Conservation (phyloP, 2,329 filamentous ascomycete species). For the Diaporthe batatas region DNA sequence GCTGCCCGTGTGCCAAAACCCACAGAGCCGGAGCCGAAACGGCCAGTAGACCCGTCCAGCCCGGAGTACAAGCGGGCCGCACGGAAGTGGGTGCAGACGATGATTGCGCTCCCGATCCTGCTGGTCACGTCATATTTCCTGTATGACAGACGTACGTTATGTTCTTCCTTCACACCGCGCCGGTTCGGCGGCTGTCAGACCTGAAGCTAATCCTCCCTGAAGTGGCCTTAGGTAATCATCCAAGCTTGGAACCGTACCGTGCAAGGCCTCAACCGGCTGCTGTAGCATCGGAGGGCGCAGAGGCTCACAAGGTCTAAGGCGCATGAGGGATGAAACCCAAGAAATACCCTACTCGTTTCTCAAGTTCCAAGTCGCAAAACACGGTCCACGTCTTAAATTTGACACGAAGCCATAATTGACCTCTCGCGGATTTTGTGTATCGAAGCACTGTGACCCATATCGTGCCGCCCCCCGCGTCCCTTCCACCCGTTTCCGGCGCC, state of each 20-base stretch:
- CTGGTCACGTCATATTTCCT: slow-evolving; percentile 68
- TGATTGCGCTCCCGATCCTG: slow-evolving; percentile 67
- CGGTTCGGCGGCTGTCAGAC: too few relatives aligned
- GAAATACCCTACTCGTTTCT: slow-evolving; percentile 28
- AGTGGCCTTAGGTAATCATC: slow-evolving; percentile 33
- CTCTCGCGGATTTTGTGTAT: background rate
- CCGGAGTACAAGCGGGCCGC: slow-evolving; percentile 59
- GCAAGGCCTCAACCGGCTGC: background rate
- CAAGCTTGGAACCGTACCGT: slow-evolving; percentile 25
- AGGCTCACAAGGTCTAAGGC: background rate
- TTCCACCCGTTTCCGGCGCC: background rate
- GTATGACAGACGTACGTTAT: slow-evolving; percentile 62
- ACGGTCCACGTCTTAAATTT: background rate
- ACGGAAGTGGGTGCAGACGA: slow-evolving; percentile 60
- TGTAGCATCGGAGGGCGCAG: background rate
- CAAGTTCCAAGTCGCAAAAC: background rate
- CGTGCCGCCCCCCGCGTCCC: background rate
- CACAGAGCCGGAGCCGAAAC: background rate
- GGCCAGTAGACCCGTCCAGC: slow-evolving; percentile 49
- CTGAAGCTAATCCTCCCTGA: background rate
- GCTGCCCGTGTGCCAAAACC: slow-evolving; percentile 3
- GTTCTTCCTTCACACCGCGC: background rate
- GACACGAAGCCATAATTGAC: background rate
- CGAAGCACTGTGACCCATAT: background rate
- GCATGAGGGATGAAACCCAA: background rate